Percentiles rank a stretch among this genome's conserved stretches.
phyloP scores from a whole-genome alignment of 495 filamentous ascomycete genomes.

The Penicillium riverlandense region DNA sequence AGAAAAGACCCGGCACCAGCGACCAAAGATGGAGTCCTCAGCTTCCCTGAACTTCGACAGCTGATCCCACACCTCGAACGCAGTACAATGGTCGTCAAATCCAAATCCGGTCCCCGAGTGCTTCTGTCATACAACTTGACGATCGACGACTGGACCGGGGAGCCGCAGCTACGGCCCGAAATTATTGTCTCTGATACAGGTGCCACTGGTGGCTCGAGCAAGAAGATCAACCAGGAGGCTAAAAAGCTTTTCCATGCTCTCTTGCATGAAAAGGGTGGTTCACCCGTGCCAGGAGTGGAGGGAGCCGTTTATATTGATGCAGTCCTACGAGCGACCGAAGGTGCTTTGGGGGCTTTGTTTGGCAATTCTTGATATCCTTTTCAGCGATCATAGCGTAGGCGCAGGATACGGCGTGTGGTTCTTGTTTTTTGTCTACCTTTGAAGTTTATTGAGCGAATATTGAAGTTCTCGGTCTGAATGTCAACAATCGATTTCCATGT shows the following conservation, averaged over 20 bases:
- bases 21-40: slow-evolving; percentile 7
- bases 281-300: slow-evolving; percentile 1
- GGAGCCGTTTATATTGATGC: slow-evolving; percentile 15
- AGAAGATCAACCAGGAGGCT: slow-evolving; percentile 29
- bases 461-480: too few species aligned
- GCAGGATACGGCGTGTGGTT: too few species aligned
- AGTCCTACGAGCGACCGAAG: slow-evolving; percentile 28
- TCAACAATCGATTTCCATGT: too few species aligned
- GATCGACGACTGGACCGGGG: slow-evolving; percentile 36
- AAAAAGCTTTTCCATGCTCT: slow-evolving; percentile 35
- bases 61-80: slow-evolving; percentile 33
- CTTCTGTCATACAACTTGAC: slow-evolving; percentile 26
- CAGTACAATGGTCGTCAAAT: slow-evolving; percentile 30
- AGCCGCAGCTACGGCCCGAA: slow-evolving; percentile 28
- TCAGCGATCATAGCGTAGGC: too few species aligned
- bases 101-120: slow-evolving; percentile 13
- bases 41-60: slow-evolving; percentile 18
- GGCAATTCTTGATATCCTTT: slow-evolving; percentile 7
- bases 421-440: too few species aligned
- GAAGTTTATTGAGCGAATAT: too few species aligned
- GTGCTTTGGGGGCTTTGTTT: slow-evolving; percentile 28
- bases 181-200: slow-evolving; percentile 23
- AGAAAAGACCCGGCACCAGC: not conserved
- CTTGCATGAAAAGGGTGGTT: slow-evolving; percentile 17
- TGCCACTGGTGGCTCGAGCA: slow-evolving; percentile 6